Conservation (phyloP, 768 basidiomycete species). For the Pleurotus salmoneostramineus region DNA sequence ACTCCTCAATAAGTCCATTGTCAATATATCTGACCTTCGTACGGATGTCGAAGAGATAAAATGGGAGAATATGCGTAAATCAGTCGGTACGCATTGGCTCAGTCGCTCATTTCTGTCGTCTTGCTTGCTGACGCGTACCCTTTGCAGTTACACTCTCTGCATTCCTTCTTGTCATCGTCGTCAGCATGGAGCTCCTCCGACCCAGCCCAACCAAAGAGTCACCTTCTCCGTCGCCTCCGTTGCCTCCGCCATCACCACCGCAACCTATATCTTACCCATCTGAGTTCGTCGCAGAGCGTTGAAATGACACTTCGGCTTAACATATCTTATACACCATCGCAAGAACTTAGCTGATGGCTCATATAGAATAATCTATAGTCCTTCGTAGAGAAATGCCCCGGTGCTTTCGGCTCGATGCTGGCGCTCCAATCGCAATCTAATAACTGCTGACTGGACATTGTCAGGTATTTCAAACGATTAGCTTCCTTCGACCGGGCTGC, state of each 20-base stretch:
- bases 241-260: conserved; percentile 22
- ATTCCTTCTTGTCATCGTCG: conserved; percentile 66
- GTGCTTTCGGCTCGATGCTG: too few species aligned
- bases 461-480: too few species aligned
- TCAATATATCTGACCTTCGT: conserved; percentile 72
- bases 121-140: conserved; percentile 4
- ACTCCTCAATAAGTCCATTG: conserved; percentile 69
- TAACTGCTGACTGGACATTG: too few species aligned
- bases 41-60: conserved; percentile 81
- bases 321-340: too few species aligned
- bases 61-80: conserved; percentile 86
- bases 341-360: too few species aligned
- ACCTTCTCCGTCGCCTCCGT: conserved; percentile 19
- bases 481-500: too few species aligned
- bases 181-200: conserved; percentile 67
- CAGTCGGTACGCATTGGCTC: conserved; percentile 54
- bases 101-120: background rate
- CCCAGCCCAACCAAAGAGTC: conserved; percentile 29
- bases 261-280: conserved; percentile 15
- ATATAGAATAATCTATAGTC: too few species aligned
- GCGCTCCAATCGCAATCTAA: too few species aligned
- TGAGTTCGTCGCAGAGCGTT: background rate
- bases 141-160: conserved; percentile 54
- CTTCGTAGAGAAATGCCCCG: too few species aligned
- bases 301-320: too few species aligned